Conservation (phyloP, 495 filamentous ascomycete species). For the Daldinia loculata region DNA sequence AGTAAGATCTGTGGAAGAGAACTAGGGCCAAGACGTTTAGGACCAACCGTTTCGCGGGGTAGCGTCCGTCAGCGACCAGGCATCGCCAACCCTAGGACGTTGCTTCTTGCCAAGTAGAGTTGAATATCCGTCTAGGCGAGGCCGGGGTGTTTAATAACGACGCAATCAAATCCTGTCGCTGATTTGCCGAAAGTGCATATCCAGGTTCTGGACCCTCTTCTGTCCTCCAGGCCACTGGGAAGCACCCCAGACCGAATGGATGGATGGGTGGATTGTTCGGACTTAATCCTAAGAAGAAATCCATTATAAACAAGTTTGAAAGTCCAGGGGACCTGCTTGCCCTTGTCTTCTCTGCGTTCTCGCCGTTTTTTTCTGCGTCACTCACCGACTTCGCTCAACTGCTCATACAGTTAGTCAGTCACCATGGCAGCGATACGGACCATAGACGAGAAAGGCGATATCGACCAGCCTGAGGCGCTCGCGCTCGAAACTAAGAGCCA, state of each 20-base stretch:
- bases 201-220: constrained; percentile 31
- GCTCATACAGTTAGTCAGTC: constrained; percentile 10
- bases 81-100: background rate
- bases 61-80: constrained; percentile 27
- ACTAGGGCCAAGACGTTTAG: constrained; percentile 18
- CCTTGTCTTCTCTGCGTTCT: constrained; percentile 21
- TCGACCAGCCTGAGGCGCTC: constrained; percentile 36
- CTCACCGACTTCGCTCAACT: constrained; percentile 18
- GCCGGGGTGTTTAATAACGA: constrained; percentile 36
- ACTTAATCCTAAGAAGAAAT: constrained; percentile 6
- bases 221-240: constrained; percentile 29
- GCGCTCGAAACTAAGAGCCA: constrained; percentile 41
- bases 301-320: constrained; percentile 22
- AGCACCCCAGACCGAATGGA: constrained; percentile 4
- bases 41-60: constrained; percentile 39
- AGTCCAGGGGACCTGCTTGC: constrained; percentile 7
- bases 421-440: constrained; percentile 40
- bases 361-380: constrained; percentile 7
- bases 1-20: constrained; percentile 37
- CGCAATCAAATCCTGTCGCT: constrained; percentile 38
- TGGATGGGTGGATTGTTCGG: background rate
- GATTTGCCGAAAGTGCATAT: constrained; percentile 40
- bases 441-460: constrained; percentile 39
- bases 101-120: constrained; percentile 38
- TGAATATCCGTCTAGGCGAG: constrained; percentile 42